Base-by-base conservation (phyloP, 768 basidiomycete species). In the Trametopsis cervina region DNA sequence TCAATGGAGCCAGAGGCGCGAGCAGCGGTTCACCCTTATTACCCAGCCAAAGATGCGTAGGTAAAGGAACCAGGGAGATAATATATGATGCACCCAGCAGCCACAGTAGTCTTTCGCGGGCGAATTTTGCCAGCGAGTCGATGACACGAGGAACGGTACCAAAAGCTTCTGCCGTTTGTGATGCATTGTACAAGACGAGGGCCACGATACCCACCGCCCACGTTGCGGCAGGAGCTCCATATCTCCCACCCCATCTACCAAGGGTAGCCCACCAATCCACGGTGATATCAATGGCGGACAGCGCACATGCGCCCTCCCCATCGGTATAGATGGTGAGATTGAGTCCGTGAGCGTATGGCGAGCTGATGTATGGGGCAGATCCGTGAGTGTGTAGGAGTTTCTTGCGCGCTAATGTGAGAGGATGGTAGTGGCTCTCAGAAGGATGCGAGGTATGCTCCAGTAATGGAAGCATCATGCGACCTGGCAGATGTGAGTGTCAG, bases 151-250 rank as follows among this genome's bases (percentile, higher is more conserved):
- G 78, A 54, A 78, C 66, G 9, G 56, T 54, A 53, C 67, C 59
- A 22, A 63, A 61, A 9, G 56, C 50, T 12, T 64, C 57, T 22
- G 57, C 43, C 3, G 46, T 42, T 13, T 57, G 62, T 78, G 77
- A 81, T 4, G 72, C 74, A 26, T 72, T 63, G 54, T 77, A 82
- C 18, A 86, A 46, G 0, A 83, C 57, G 13, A 87, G 54, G 3
- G 76, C 69, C 1, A 81, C 76, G n/a, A 89, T 64, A 3, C 86
- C 90, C 2, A 85, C 67, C 2, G 81, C 72, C 85, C 93, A 96
- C 22, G 76, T 75, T 2, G 83, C 69, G 0, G 88, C 57, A 2
- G 82, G 81, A 25, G 79, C 83, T 40, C 84, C 76, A 66, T 90
- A 97, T 20, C 95, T 73, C 15, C 81, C 68, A 1, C 81, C 80